Evolutionary conservation across 2,329 filamentous ascomycete genomes (phyloP), one percentile per base, ranked within the genome.

Genomic region (Graphilbum ipis-grandicollis): DNA sequence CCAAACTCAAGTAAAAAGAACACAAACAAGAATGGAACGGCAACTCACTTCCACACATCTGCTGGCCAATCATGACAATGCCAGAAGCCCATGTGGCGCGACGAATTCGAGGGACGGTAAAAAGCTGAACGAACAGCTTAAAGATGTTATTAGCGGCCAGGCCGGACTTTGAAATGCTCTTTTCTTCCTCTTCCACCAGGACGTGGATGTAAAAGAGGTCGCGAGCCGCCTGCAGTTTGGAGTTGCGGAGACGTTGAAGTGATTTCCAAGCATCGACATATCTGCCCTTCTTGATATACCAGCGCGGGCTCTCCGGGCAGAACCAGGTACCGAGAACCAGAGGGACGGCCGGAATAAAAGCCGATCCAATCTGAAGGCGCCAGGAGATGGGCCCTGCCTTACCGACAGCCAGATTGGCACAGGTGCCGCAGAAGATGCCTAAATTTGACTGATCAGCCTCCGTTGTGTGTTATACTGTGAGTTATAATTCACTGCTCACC

Each of bases 51-150:
- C 28, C 28, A 29, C 73, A 78, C 66, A 79, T 75, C 52, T 79
- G 74, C 52, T 80, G 75, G 0, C 72, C 74, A 47, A 79, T 74
- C 82, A 92, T 92, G 46, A 88, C 80, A 1, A 73, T 73, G 44
- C 75, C 80, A 1, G 81, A 78, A 8, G 81, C 82, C 15, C 79
- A 63, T 4, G 75, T 86, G 5, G 84, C 83, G 30, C 76, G 67
- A 10, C 76, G 67, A 10, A 79, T 62, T 32, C 79, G 68, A 2
- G 78, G 74, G 39, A 82, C 66, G 10, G 73, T 79, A 48, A 83
- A 78, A 2, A 77, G 57, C 48, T 82, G 68, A 26, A 65, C 47
- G 44, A 81, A 73, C 17, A 78, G 70, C 15, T 60, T 66, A 35
- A 71, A 30, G 47, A 79, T 79, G 53, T 65, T 76, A 46, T 57